Evolutionary conservation across 768 basidiomycete species (phyloP).

Genomic region (Scleroderma bovista): DNA sequence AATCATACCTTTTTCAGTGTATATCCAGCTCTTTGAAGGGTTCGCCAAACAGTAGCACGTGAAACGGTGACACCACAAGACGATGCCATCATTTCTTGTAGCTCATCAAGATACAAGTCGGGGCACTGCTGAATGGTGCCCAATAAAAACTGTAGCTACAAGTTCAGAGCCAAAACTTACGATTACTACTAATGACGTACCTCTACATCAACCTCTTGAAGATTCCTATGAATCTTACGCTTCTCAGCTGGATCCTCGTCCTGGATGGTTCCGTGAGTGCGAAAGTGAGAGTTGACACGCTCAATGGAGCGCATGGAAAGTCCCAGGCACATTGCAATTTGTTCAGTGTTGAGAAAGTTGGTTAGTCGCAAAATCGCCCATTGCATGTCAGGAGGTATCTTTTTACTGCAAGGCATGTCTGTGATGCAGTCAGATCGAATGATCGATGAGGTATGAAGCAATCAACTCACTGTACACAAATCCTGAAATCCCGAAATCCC

Average conservation of each 20-base stretch:
- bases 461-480: no score
- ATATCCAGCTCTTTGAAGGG: neutral
- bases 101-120: slow-evolving; percentile 1
- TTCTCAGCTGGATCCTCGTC: neutral
- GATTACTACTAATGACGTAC: neutral
- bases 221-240: neutral
- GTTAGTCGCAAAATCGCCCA: neutral
- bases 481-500: no score
- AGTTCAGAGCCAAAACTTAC: neutral
- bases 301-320: neutral
- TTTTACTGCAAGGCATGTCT: no score
- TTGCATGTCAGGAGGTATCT: neutral
- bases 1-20: slow-evolving; percentile 5
- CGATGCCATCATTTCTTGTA: neutral
- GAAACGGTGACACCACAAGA: neutral
- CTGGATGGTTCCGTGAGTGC: neutral
- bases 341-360: neutral
- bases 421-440: no score
- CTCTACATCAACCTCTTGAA: neutral
- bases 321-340: neutral
- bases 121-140: neutral
- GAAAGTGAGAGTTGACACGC: neutral
- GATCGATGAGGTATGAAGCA: no score
- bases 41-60: neutral
- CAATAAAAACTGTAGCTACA: slow-evolving; percentile 1